phyloP scores from a whole-genome alignment of 2,329 filamentous ascomycete species.

The Diaporthe citrichinensis region DNA sequence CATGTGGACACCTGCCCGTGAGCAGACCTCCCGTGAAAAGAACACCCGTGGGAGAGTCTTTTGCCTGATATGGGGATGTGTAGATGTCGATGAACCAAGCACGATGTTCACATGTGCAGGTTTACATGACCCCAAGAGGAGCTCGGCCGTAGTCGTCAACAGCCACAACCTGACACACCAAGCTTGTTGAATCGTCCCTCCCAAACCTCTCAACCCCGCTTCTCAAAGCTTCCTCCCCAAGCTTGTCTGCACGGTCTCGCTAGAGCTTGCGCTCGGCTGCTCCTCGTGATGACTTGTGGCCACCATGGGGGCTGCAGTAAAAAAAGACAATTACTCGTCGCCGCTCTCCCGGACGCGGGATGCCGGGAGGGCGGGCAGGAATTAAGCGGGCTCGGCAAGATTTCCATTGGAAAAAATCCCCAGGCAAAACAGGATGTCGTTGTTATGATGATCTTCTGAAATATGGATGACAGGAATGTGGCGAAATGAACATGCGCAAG shows the following conservation, averaged over 20 bases:
- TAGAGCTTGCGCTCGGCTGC: slow-evolving; percentile 21
- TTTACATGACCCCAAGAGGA: not conserved
- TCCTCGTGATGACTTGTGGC: not conserved
- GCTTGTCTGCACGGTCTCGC: not conserved
- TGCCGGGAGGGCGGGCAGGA: not conserved
- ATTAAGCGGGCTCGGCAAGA: not conserved
- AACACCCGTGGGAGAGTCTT: not conserved
- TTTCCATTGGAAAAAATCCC: not conserved
- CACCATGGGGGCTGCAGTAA: slow-evolving; percentile 23
- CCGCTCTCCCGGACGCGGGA: not conserved
- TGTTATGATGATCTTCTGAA: slow-evolving; percentile 7
- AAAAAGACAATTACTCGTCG: not conserved
- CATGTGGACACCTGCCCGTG: not conserved
- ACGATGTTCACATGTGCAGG: not conserved
- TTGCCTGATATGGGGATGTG: not conserved
- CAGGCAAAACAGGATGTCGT: not conserved
- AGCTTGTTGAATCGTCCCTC: slow-evolving; percentile 21
- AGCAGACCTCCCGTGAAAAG: not conserved
- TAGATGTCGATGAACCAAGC: not conserved
- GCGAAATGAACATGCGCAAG: slow-evolving; percentile 16
- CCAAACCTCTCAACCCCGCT: slow-evolving; percentile 20
- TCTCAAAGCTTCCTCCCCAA: slow-evolving; percentile 11
- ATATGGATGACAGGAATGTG: slow-evolving; percentile 21
- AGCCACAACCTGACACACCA: not conserved
- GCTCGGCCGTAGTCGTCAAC: not conserved